phyloP scores from a whole-genome alignment of 441 rosid genomes.

The Rhodomyrtus psidioides region DNA sequence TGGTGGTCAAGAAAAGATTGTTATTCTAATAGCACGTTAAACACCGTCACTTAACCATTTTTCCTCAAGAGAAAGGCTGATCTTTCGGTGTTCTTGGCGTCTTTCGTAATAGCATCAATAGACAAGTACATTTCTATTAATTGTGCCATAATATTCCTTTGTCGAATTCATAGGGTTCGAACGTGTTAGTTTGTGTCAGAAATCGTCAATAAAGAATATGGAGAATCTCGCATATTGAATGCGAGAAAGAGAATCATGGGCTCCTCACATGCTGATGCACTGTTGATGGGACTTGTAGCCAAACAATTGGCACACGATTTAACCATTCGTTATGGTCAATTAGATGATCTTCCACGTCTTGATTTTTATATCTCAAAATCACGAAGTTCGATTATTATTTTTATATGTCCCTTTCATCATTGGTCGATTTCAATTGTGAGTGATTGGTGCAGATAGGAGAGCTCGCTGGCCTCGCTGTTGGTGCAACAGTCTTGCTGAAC shows the following conservation, averaged over 20 bases:
- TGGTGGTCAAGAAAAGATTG: too few relatives aligned
- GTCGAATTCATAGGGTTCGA: background rate
- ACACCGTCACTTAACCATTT: too few relatives aligned
- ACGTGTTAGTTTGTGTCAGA: background rate
- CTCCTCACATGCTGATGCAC: background rate
- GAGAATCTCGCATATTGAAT: background rate
- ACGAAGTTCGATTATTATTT: background rate
- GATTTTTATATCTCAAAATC: background rate
- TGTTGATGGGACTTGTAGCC: background rate
- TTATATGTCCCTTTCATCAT: background rate
- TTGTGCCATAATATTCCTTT: background rate
- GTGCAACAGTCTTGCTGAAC: background rate
- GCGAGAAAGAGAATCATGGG: background rate
- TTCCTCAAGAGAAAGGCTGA: too few relatives aligned
- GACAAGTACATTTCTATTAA: too few relatives aligned
- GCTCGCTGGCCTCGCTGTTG: conserved; percentile 1
- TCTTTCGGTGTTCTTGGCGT: too few relatives aligned
- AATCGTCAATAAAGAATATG: background rate
- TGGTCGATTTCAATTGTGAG: background rate
- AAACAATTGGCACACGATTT: background rate
- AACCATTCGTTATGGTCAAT: background rate
- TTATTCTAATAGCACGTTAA: too few relatives aligned
- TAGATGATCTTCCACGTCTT: background rate
- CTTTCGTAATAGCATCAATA: too few relatives aligned
- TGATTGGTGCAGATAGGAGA: background rate